Conservation (phyloP, 345 rosid species). For the Anastatica hierochuntica region DNA sequence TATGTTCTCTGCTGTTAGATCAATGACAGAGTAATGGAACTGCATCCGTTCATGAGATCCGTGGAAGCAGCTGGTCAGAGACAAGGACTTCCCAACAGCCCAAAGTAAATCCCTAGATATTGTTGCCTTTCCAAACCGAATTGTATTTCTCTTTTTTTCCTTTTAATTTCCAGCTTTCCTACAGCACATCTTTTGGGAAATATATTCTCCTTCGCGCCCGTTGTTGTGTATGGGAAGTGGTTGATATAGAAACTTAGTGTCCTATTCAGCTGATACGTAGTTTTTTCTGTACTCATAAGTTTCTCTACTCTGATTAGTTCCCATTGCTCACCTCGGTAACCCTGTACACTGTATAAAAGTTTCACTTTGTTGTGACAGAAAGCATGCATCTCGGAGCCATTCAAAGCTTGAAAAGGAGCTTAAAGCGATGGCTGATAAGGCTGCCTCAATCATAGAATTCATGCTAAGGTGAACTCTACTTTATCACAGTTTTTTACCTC, state of each 20-base stretch:
- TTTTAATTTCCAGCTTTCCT: no score
- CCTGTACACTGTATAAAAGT: background rate
- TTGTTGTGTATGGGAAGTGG: background rate
- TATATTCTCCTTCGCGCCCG: background rate
- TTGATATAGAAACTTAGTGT: slow-evolving; percentile 3
- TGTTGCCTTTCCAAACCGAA: slow-evolving; percentile 5
- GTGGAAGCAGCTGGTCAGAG: slow-evolving; percentile 46
- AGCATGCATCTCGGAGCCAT: slow-evolving; percentile 37
- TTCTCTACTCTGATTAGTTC: background rate
- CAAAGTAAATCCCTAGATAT: slow-evolving; percentile 40
- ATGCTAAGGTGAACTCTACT: slow-evolving; percentile 47
- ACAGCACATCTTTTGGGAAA: no score
- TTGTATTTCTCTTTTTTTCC: no score
- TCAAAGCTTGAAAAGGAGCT: slow-evolving; percentile 33
- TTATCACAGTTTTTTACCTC: slow-evolving; percentile 6
- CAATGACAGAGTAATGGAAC: slow-evolving; percentile 53
- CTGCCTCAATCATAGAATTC: slow-evolving; percentile 41
- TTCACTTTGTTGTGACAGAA: slow-evolving; percentile 42
- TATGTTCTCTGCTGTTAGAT: slow-evolving; percentile 38
- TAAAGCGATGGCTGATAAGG: slow-evolving; percentile 46
- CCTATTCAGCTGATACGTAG: background rate
- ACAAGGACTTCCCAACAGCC: slow-evolving; percentile 36
- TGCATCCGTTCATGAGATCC: slow-evolving; percentile 40
- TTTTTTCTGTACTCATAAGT: background rate
- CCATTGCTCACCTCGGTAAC: background rate